phyloP scores from a whole-genome alignment of 352 stramenopile genomes.

The Globisporangium emineosum region DNA sequence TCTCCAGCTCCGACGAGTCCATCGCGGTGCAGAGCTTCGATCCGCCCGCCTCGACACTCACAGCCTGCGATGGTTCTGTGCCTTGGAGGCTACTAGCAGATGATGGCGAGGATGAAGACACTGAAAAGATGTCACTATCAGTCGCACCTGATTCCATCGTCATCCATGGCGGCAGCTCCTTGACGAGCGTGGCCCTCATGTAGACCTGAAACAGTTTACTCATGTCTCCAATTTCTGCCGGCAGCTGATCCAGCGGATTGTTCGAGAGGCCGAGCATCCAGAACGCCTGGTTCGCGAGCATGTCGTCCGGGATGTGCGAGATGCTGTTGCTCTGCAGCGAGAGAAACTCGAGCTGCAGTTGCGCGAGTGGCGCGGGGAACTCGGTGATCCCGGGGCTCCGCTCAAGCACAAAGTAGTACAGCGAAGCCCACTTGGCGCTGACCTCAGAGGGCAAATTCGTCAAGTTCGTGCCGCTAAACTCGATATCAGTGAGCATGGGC shows the following conservation, averaged over 20 bases:
- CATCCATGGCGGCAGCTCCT: background rate
- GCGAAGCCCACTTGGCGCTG: background rate
- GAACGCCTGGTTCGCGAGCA: background rate
- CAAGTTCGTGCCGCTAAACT: constrained; percentile 36
- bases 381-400: too few relatives aligned
- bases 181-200: background rate
- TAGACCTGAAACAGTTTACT: background rate
- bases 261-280: constrained; percentile 4
- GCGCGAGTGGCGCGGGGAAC: too few relatives aligned
- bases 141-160: background rate
- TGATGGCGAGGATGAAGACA: too few relatives aligned
- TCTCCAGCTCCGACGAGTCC: background rate
- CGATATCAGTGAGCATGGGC: constrained; percentile 30
- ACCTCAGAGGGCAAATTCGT: constrained; percentile 17
- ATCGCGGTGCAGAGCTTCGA: background rate
- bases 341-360: constrained; percentile 9
- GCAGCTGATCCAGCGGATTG: background rate
- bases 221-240: background rate
- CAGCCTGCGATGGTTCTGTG: too few relatives aligned
- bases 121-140: too few relatives aligned
- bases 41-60: too few relatives aligned
- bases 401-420: too few relatives aligned
- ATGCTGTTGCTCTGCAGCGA: constrained; percentile 3
- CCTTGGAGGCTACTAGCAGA: too few relatives aligned
- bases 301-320: background rate